Evolutionary conservation across 1,284 basidiomycete genomes (phyloP).

Genomic region (Anthracocystis setariae): DNA sequence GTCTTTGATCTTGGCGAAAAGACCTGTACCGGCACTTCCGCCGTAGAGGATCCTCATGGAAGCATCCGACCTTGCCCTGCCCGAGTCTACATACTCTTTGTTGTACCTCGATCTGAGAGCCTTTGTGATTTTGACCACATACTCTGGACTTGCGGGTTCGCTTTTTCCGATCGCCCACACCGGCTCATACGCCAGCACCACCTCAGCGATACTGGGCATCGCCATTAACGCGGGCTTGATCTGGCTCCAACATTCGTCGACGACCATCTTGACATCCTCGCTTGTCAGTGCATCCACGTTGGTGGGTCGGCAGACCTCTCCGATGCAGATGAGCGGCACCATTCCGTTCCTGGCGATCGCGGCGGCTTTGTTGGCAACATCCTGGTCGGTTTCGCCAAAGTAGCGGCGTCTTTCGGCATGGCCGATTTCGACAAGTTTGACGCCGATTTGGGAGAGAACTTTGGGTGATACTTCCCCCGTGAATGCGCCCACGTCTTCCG

Average conservation of each 20-base stretch:
- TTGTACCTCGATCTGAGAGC: constrained; percentile 43
- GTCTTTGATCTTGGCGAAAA: constrained; percentile 55
- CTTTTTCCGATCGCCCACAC: constrained; percentile 63
- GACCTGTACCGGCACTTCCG: constrained; percentile 58
- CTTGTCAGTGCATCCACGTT: constrained; percentile 27
- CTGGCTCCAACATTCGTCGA: constrained; percentile 60
- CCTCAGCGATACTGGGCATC: constrained; percentile 20
- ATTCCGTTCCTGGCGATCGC: constrained; percentile 49
- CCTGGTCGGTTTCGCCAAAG: constrained; percentile 60
- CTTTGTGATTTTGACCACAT: constrained; percentile 61
- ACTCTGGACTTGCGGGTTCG: constrained; percentile 55
- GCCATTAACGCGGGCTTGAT: constrained; percentile 46
- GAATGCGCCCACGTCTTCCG: constrained; percentile 55
- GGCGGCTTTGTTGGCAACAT: constrained; percentile 53
- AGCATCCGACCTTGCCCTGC: constrained; percentile 31
- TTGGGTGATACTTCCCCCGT: constrained; percentile 62
- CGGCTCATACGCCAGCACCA: constrained; percentile 62
- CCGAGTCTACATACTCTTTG: constrained; percentile 35
- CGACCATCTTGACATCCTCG: constrained; percentile 38
- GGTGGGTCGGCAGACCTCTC: constrained; percentile 45
- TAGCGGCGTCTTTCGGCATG: constrained; percentile 59
- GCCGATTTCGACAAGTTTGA: constrained; percentile 60
- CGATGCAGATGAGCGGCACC: constrained; percentile 62
- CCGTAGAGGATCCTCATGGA: constrained; percentile 59
- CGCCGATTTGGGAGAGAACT: constrained; percentile 55